phyloP scores from a whole-genome alignment of 495 filamentous ascomycete genomes.

The Daldinia caldariorum region DNA sequence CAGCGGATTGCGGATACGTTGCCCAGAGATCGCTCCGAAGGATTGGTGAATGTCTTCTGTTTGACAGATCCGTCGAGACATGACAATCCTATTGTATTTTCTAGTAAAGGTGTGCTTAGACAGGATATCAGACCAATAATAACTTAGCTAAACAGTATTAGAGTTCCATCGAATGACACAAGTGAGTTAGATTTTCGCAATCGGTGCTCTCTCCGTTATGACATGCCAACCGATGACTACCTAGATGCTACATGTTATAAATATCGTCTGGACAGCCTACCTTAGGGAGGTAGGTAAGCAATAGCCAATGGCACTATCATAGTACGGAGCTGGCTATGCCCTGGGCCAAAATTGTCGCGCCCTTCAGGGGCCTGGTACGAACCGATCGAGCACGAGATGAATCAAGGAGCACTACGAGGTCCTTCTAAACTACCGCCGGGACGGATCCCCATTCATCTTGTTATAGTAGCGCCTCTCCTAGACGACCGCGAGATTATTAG shows the following conservation, averaged over 20 bases:
- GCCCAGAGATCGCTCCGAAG: conserved; percentile 67
- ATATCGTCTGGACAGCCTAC: neutral
- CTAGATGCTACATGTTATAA: neutral
- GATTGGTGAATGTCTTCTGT: conserved; percentile 79
- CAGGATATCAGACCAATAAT: neutral
- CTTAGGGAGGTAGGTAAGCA: conserved; percentile 15
- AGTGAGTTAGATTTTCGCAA: neutral
- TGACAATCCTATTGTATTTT: conserved; percentile 82
- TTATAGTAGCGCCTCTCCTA: conserved; percentile 69
- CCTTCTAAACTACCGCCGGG: conserved; percentile 72
- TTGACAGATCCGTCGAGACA: conserved; percentile 76
- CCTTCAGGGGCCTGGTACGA: neutral
- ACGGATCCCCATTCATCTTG: conserved; percentile 73
- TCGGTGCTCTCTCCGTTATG: no score
- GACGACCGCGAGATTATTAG: conserved; percentile 67
- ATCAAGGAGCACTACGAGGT: conserved; percentile 71
- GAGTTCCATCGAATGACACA: conserved; percentile 71
- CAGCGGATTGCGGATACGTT: conserved; percentile 66
- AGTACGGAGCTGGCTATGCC: neutral
- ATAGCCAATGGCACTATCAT: neutral
- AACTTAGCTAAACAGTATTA: conserved; percentile 32
- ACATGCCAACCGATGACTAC: no score
- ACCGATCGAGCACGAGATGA: conserved; percentile 50
- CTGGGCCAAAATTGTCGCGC: neutral
- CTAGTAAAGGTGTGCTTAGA: conserved; percentile 69